Base-by-base conservation (phyloP, 2,329 filamentous ascomycete genomes). In the Monascus ruber region DNA sequence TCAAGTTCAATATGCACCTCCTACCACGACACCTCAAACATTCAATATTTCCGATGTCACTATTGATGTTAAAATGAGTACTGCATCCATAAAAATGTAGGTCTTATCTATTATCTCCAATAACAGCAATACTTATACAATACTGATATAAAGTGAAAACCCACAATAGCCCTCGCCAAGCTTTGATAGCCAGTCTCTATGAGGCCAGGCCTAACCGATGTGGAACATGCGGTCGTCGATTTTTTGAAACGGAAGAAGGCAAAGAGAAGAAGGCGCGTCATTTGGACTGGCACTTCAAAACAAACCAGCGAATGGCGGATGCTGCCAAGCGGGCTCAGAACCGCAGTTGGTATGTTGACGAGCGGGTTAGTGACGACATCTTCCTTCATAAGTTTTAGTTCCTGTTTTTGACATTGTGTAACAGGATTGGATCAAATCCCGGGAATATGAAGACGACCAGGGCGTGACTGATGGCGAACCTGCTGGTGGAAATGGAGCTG, bases 241-340 rank as follows among this genome's bases (percentile, higher is more conserved):
- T 98, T 60, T 74, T 74, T 39, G 76, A 76, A 4, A 84, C 85
- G 36, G 77, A 80, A 8, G 79, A 84, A 47, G 89, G 89, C 8
- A 83, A 79, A 52, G 80, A 81, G 56, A 84, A 83, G 68, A 96
- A 96, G 67, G 85, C 81, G 24, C 79, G 82, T 3, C 91, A 98
- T 58, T 81, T 98, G 71, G 91, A 98, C 63, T 98, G 91, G 91
- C 91, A 98, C 63, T 98, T 98, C 66, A 81, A 83, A 41, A 88
- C 89, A 24, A 89, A 95, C 55, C 83, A 88, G 54, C 81, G 87
- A 34, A 85, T 93, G 64, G 79, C 80, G 2, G 89, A 96, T 50
- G 81, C 84, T 9, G 80, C 85, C 54, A 89, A 85, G 58, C 77
- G 85, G 44, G 87, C 85, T 27, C 84, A 93, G 51, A 88, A 93